These are phyloP conservation scores for Pseudocercospora eumusae DNA, from an alignment of 2,329 filamentous ascomycete species.

Conservation along the genomic window DNA sequence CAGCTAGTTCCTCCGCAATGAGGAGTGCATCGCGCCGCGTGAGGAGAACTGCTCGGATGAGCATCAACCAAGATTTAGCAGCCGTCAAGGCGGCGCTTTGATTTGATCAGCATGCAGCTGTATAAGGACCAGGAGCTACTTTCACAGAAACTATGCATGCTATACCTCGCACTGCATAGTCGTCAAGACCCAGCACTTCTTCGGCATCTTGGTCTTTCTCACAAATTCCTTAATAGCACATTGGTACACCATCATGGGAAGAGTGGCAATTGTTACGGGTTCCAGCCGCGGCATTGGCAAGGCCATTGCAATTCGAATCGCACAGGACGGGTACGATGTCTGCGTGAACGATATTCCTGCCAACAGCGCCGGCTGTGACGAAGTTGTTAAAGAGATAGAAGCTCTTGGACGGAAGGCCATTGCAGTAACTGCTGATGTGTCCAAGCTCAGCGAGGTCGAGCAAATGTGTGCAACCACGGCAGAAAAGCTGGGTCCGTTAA, in stretches of 20 bases:
- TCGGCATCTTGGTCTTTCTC: not conserved
- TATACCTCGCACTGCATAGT: not conserved
- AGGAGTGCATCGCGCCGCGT: slow-evolving; percentile 5
- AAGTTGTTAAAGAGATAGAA: slow-evolving; percentile 56
- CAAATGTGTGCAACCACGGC: slow-evolving; percentile 56
- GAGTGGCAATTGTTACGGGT: slow-evolving; percentile 42
- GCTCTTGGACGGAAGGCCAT: slow-evolving; percentile 52
- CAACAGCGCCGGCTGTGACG: slow-evolving; percentile 56
- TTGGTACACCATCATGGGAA: slow-evolving; percentile 5
- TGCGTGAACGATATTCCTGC: slow-evolving; percentile 64
- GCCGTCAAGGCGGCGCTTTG: not conserved
- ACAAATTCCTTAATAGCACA: not conserved
- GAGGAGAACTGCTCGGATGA: slow-evolving; percentile 2
- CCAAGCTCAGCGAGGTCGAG: slow-evolving; percentile 56
- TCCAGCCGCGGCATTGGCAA: slow-evolving; percentile 52
- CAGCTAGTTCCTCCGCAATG: not conserved
- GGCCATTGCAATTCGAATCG: slow-evolving; percentile 64
- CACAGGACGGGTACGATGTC: slow-evolving; percentile 65
- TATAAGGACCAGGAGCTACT: not conserved
- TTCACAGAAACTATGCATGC: not conserved
- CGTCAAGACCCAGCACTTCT: not conserved
- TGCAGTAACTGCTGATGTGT: slow-evolving; percentile 62
- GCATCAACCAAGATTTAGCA: not conserved
- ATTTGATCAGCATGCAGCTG: not conserved
- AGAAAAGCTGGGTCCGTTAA: slow-evolving; percentile 55